Evolutionary conservation across 495 filamentous ascomycete species (phyloP), one percentile per base, ranked within the genome.

Genomic region (Penicillium paradoxum): DNA sequence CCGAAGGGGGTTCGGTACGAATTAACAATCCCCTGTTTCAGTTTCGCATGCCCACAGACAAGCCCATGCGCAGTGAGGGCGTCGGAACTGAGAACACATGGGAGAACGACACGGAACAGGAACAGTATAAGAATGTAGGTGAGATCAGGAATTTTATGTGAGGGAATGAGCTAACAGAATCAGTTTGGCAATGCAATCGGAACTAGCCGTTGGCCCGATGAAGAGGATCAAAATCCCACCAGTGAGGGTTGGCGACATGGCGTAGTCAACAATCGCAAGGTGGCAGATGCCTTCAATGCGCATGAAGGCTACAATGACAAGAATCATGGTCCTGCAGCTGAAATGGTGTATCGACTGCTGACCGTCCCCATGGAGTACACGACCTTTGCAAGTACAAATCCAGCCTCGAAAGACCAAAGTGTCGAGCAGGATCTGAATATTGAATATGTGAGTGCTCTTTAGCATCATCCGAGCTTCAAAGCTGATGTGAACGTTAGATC

Each of bases 341-440:
- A 55, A 27, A 44, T 49, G 44, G 53, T 55, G 3, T 55, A 55
- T 36, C 38, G 53, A 1, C 39, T 55, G 3, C 45, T 55, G 3
- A 49, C 53, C 1, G 38, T 49, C 4, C 45, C 36, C 7, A 42
- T 55, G 45, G 45, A 49, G 14, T 55, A 49, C 30, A 36, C 37
- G 65, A 72, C 8, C 47, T 79, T 42, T 69, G 69, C 45, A 57
- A 64, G 33, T 72, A 73, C 54, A 34, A 33, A 52, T 42, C 42
- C 51, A 36, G 38, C 30, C 32, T 48, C 49, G 21, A 50, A 38
- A 27, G 32, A 55, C 19, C 39, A 49, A 11, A 49, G 42, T 2
- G 53, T 55, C 0, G 54, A 51, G n/a, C 49, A 55, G 11, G 60
- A 55, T 53, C 54, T 55, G 29, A 74, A 73, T 22, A 53, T 75